phyloP scores from a whole-genome alignment of 1,284 basidiomycete genomes.

The Rhodotorula sp. region DNA sequence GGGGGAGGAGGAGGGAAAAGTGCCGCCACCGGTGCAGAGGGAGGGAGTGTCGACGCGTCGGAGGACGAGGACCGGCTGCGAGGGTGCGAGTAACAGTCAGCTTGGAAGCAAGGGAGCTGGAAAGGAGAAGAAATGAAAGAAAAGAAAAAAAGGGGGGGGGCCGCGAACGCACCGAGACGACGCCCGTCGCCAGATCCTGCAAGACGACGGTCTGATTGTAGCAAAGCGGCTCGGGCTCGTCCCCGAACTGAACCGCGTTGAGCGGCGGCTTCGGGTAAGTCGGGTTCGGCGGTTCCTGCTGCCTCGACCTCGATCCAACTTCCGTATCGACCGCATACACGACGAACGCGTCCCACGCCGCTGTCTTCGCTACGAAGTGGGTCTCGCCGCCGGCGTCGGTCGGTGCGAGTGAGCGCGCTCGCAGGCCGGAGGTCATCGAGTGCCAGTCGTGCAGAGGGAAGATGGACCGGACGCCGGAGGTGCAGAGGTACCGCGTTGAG shows the following conservation, averaged over 20 bases:
- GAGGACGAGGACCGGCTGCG: constrained; percentile 76
- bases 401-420: constrained; percentile 53
- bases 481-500: constrained; percentile 79
- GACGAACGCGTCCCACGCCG: constrained; percentile 76
- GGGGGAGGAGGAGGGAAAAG: background rate
- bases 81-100: background rate
- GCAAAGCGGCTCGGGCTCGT: constrained; percentile 69
- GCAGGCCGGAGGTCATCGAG: constrained; percentile 75
- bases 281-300: constrained; percentile 49
- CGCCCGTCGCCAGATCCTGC: constrained; percentile 89
- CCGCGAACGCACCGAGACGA: constrained; percentile 60
- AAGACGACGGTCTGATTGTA: constrained; percentile 95
- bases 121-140: too few species aligned
- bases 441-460: constrained; percentile 85
- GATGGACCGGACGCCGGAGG: constrained; percentile 81
- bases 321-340: constrained; percentile 70
- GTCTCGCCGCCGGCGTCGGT: constrained; percentile 20
- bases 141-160: too few species aligned
- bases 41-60: constrained; percentile 88
- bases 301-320: constrained; percentile 66
- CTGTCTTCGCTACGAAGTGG: constrained; percentile 53
- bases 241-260: constrained; percentile 77
- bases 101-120: too few species aligned
- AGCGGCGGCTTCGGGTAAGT: constrained; percentile 79
- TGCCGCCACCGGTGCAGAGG: constrained; percentile 72